Percentiles rank a stretch among this genome's conserved stretches.
These are phyloP conservation scores for Erodium texanum DNA, from an alignment of 441 rosid genomes.

Conservation along the genomic window DNA sequence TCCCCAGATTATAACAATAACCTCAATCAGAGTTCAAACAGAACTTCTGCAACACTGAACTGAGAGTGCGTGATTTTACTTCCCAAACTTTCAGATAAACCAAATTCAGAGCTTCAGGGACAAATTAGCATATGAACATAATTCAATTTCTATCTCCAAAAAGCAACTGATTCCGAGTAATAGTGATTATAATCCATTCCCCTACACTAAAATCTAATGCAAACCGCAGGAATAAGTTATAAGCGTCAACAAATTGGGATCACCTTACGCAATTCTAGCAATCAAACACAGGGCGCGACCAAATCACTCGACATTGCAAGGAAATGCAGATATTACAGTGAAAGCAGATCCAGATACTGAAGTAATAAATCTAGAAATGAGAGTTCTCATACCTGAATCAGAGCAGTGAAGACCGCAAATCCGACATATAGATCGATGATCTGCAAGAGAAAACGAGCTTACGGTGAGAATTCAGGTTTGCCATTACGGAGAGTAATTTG, in stretches of 20 bases:
- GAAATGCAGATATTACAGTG: background rate
- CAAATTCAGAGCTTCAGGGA: background rate
- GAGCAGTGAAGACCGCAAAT: slow-evolving; percentile 70
- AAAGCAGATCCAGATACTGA: background rate
- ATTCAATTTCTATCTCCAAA: background rate
- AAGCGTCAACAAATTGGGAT: background rate
- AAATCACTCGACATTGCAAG: background rate
- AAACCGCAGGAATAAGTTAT: background rate
- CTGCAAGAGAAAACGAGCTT: slow-evolving; percentile 26
- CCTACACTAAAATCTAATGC: background rate
- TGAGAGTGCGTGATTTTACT: background rate
- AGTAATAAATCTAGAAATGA: background rate
- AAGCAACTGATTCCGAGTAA: background rate
- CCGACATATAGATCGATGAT: slow-evolving; percentile 79
- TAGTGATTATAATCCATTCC: background rate
- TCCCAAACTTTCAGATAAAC: background rate
- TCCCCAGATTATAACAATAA: background rate
- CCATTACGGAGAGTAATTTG: background rate
- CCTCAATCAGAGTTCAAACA: background rate
- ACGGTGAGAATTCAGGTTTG: background rate
- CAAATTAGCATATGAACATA: background rate
- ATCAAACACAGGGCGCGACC: background rate
- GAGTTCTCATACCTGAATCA: slow-evolving; percentile 52
- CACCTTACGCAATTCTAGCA: background rate
- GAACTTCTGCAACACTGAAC: background rate